Conservation (phyloP, 345 rosid genomes). For the Arabis alpina region DNA sequence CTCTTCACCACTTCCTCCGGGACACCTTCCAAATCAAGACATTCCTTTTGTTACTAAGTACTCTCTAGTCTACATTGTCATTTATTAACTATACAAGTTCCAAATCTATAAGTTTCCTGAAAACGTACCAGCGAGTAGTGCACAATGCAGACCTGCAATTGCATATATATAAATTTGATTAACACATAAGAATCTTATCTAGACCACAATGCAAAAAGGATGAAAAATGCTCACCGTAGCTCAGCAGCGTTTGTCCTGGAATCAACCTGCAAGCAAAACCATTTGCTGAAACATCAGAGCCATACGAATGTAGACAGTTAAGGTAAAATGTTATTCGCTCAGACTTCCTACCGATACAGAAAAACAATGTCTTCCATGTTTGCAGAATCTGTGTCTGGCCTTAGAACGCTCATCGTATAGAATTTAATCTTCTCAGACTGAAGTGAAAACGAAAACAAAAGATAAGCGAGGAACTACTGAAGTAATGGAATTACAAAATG, state of each 20-base stretch:
- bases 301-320: background rate
- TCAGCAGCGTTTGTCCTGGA: constrained; percentile 80
- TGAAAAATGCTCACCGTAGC: constrained; percentile 68
- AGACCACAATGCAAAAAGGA: constrained; percentile 2
- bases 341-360: constrained; percentile 69
- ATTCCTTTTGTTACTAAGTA: background rate
- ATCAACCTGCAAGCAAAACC: constrained; percentile 62
- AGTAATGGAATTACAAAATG: background rate
- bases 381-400: constrained; percentile 62
- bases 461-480: background rate
- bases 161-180: constrained; percentile 16
- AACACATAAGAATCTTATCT: constrained; percentile 6
- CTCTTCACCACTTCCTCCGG: constrained; percentile 83
- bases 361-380: constrained; percentile 79
- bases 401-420: constrained; percentile 91
- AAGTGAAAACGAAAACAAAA: constrained; percentile 3
- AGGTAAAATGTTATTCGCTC: constrained; percentile 2
- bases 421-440: constrained; percentile 82
- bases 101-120: background rate
- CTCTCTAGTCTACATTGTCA: constrained; percentile 7
- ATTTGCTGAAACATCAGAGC: constrained; percentile 1
- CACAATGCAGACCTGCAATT: constrained; percentile 85
- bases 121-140: constrained; percentile 73
- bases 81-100: background rate
- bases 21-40: constrained; percentile 55